phyloP scores from a whole-genome alignment of 495 filamentous ascomycete genomes.

The Penicillium crystallinum region DNA sequence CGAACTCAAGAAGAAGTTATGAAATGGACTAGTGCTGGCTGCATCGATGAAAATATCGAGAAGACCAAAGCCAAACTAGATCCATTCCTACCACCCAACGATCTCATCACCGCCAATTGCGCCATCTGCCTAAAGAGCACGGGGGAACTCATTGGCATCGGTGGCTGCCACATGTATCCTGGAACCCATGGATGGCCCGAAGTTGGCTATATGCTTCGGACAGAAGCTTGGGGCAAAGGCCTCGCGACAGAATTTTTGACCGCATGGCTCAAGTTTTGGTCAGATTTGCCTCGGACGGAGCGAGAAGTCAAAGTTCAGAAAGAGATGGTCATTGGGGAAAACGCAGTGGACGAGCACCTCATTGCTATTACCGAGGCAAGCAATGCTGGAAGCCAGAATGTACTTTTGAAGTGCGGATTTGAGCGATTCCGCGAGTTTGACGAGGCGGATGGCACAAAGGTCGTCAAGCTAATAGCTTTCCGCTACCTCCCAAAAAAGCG shows the following conservation, averaged over 20 bases:
- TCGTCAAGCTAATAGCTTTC: slow-evolving; percentile 8
- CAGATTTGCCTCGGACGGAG: slow-evolving; percentile 32
- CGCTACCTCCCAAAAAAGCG: slow-evolving; percentile 4
- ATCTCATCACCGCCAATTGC: slow-evolving; percentile 29
- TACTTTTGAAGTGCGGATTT: slow-evolving; percentile 37
- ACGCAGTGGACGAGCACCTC: slow-evolving; percentile 24
- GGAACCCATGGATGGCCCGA: slow-evolving; percentile 30
- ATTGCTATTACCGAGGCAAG: slow-evolving; percentile 28
- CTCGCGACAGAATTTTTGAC: slow-evolving; percentile 42
- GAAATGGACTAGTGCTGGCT: slow-evolving; percentile 35
- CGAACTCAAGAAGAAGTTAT: slow-evolving; percentile 49
- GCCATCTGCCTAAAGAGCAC: slow-evolving; percentile 31
- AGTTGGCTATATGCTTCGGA: slow-evolving; percentile 44
- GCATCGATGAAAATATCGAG: slow-evolving; percentile 29
- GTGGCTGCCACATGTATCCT: slow-evolving; percentile 14
- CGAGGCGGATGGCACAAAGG: slow-evolving; percentile 11
- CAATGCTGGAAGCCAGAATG: slow-evolving; percentile 32
- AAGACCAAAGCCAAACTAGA: slow-evolving; percentile 27
- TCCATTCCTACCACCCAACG: slow-evolving; percentile 27
- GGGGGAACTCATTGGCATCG: slow-evolving; percentile 14
- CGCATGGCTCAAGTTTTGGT: slow-evolving; percentile 34
- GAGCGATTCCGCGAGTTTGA: slow-evolving; percentile 23
- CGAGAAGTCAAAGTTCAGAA: slow-evolving; percentile 19
- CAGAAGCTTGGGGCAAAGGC: slow-evolving; percentile 42
- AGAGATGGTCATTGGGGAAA: slow-evolving; percentile 8